Evolutionary conservation across 129 eudicot species (phyloP), one percentile per base, ranked within the genome.

Genomic region (Cynara cardunculus): DNA sequence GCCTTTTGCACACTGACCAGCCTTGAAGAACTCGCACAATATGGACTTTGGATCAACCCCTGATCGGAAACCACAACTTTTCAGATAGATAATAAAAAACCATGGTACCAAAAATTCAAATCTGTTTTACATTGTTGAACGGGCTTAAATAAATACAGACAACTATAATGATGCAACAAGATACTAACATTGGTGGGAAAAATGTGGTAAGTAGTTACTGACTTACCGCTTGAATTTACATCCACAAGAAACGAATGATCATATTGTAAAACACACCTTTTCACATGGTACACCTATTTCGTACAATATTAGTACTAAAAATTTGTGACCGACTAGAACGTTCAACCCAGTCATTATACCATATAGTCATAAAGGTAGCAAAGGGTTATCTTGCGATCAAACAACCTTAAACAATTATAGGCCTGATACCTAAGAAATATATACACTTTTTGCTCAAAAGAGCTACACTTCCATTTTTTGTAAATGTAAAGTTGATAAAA

Each of bases 21-120:
- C 93, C 74, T 89, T 89, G 64, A 89, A 89, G 44, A 89, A 89
- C 49, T 89, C 93, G 10, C 93, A 89, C 49, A 87, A 81, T 70
- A 89, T 89, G 27, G 93, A 89, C 86, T 89, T 89, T 22, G 93
- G 93, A 89, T 87, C 90, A 73, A 89, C 93, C 85, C 93, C 93
- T 89, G 81, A 80, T 61, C 26, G 71, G 9, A 30, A 49, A 74
- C 24, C 72, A 77, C 14, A 73, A 61, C n/a, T 69, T 18, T 32
- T 79, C 21, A 79, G 49, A 61, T 11, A 72, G 35, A 61, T 39
- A 30, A 72, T 19, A 56, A 22, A 69, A 69, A 53, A 30, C 6
- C 34, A 75, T 22, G 61, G 10, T 32, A 71, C 72, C 66, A 25
- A 32, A 46, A 59, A 56, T 18, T 72, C 75, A 75, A 25, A 2